phyloP scores from a whole-genome alignment of 2,329 filamentous ascomycete species.

The Monosporascus sp. region DNA sequence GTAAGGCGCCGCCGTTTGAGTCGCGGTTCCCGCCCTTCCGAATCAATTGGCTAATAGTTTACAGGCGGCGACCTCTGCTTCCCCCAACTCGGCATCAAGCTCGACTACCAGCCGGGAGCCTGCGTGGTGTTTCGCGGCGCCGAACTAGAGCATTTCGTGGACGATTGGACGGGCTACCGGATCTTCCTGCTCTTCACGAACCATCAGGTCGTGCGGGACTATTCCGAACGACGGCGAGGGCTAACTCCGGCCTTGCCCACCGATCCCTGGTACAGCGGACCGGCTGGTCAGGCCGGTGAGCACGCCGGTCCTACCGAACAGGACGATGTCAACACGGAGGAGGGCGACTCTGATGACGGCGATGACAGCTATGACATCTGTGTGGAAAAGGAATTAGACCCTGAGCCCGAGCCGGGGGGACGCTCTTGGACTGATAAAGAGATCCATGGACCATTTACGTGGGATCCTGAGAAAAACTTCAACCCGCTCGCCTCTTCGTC shows the following conservation, averaged over 20 bases:
- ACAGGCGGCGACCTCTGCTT: slow-evolving; percentile 5
- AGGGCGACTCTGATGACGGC: background rate
- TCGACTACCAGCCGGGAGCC: slow-evolving; percentile 1
- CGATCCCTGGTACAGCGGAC: background rate
- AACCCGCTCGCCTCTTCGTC: background rate
- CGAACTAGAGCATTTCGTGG: slow-evolving; percentile 4
- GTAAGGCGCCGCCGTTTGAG: background rate
- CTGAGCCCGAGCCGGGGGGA: background rate
- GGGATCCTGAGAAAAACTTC: background rate
- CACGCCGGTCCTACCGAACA: too few relatives aligned
- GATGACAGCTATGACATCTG: background rate
- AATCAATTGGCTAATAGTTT: background rate
- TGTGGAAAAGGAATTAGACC: background rate
- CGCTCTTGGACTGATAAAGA: background rate
- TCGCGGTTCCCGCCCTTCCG: background rate
- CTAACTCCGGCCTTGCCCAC: background rate
- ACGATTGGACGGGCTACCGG: slow-evolving; percentile 4
- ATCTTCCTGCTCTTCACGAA: slow-evolving; percentile 5
- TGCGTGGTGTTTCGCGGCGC: slow-evolving; percentile 4
- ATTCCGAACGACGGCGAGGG: background rate
- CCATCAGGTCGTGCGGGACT: slow-evolving; percentile 5
- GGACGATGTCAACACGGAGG: too few relatives aligned
- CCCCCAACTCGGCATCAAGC: slow-evolving; percentile 2
- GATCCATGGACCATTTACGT: background rate
- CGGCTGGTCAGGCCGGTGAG: background rate